phyloP scores from a whole-genome alignment of 805 yeast species.

The Nakazawaea populi region DNA sequence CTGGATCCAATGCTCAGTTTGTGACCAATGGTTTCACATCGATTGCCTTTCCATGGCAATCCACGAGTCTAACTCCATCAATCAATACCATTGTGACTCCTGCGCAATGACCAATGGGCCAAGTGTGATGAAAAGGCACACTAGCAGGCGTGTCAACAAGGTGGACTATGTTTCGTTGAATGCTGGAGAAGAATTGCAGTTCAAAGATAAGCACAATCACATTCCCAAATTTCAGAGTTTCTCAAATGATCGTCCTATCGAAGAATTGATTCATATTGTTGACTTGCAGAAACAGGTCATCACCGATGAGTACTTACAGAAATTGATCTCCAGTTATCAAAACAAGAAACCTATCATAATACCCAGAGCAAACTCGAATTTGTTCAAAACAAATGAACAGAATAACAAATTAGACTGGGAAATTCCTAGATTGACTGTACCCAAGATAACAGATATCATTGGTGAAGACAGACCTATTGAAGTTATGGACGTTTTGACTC shows the following conservation, averaged over 20 bases:
- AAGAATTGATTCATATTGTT: slow-evolving; percentile 22
- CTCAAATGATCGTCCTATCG: slow-evolving; percentile 19
- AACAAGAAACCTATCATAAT: slow-evolving; percentile 25
- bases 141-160: slow-evolving; percentile 43
- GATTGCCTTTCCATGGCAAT: slow-evolving; percentile 36
- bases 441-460: slow-evolving; percentile 47
- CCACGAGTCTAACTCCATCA: slow-evolving; percentile 31
- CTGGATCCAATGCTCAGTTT: slow-evolving; percentile 57
- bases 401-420: slow-evolving; percentile 15
- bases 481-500: slow-evolving; percentile 87
- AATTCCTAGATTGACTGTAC: slow-evolving; percentile 54
- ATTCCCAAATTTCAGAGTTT: slow-evolving; percentile 28
- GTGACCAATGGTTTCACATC: slow-evolving; percentile 51
- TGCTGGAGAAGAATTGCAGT: slow-evolving; percentile 55
- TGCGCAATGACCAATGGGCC: slow-evolving; percentile 46
- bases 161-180: slow-evolving; percentile 78
- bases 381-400: slow-evolving; percentile 2
- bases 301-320: slow-evolving; percentile 18
- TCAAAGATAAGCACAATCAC: slow-evolving; percentile 56
- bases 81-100: slow-evolving; percentile 47
- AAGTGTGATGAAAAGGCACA: slow-evolving; percentile 42
- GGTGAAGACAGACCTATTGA: slow-evolving; percentile 65
- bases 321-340: slow-evolving; percentile 21
- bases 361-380: slow-evolving; percentile 15
- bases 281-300: slow-evolving; percentile 19